Evolutionary conservation across 208 protist genomes (phyloP), one percentile per base, ranked within the genome.

Genomic region (Trypanosoma avium): DNA sequence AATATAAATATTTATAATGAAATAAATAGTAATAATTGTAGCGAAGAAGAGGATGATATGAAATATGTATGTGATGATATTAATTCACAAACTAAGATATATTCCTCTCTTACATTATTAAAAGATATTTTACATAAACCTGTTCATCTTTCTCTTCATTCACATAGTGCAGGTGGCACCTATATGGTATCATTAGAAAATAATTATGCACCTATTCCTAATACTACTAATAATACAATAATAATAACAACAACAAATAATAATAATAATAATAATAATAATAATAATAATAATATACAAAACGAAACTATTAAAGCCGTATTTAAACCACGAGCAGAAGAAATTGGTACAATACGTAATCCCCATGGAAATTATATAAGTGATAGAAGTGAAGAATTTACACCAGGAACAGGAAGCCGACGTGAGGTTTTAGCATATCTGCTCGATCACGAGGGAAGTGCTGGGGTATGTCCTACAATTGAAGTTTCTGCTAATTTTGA

Each of bases 401-500:
- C 59, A 6, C 86, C 86, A 1, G 86, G 86, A 43, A 89, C 63
- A 17, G 86, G 86, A 27, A 86, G 75, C 45, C 52, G 67, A 12
- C 81, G 82, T 29, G 86, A 92, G 67, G 75, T 87, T 26, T 75
- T 92, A 19, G 86, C 86, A 13, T 90, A 90, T 66, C 52, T 57
- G 24, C 74, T 92, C 40, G 86, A 89, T 50, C 78, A 89, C 53
- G 72, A 49, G 21, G 67, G 79, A 63, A 75, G 79, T 61, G 86
- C 86, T 5, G 82, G 82, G 4, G 82, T 92, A 22, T 77, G 81
- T 1, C 73, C 85, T 7, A 88, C 86, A 29, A 4, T 90, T 22
- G 81, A 89, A 61, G 75, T 84, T 22, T 54, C 57, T 1, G 57
- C 81, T 19, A 49, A n/a, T 6, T n/a, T 9, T 12, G 15, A 10